These are phyloP conservation scores for Epicoccum sorghinum DNA, from an alignment of 2,329 filamentous ascomycete species.

Conservation along the genomic window DNA sequence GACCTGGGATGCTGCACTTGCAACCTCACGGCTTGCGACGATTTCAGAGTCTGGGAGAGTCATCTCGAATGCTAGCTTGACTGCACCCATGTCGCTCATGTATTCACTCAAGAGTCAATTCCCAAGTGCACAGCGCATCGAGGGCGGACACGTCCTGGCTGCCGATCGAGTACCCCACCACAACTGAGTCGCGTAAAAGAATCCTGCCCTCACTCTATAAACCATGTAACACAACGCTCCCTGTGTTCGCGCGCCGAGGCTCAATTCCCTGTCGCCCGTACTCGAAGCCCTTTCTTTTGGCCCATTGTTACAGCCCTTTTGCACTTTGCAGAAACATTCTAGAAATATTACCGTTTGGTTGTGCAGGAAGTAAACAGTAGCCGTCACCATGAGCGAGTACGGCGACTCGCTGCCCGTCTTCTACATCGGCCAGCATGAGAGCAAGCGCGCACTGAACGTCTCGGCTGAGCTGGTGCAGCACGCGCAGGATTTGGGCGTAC, in stretches of 20 bases:
- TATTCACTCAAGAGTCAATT: too few relatives aligned
- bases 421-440: constrained; percentile 78
- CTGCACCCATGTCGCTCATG: too few relatives aligned
- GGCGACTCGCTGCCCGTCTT: constrained; percentile 57
- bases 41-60: not conserved
- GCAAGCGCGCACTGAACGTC: constrained; percentile 64
- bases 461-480: constrained; percentile 69
- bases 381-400: constrained; percentile 17
- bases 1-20: not conserved
- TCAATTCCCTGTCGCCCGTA: not conserved
- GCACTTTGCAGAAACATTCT: too few relatives aligned
- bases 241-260: not conserved
- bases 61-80: too few relatives aligned
- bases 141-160: not conserved
- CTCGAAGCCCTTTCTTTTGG: not conserved
- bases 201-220: not conserved
- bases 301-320: not conserved
- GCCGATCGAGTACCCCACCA: constrained; percentile 1
- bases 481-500: constrained; percentile 66
- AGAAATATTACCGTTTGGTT: too few relatives aligned
- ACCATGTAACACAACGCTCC: constrained; percentile 4
- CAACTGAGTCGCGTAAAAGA: not conserved
- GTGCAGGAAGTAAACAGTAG: not conserved
- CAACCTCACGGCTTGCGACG: not conserved
- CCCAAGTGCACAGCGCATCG: too few relatives aligned